Evolutionary conservation across 176 grass and related monocot species (phyloP).

Genomic region (Cocos nucifera): DNA sequence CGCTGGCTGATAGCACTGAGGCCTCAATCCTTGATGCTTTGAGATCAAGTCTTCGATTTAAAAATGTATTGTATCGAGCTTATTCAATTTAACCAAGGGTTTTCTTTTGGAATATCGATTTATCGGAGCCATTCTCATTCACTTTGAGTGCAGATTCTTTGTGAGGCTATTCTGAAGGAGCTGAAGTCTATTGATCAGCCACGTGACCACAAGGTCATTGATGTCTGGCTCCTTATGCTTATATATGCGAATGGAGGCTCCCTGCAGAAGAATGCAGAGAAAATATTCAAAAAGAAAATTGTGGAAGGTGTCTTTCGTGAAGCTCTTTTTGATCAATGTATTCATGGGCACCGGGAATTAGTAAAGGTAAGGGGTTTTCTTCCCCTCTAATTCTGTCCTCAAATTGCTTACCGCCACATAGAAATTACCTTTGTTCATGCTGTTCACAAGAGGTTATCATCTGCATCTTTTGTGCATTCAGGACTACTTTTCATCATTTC

Average conservation of each 20-base stretch:
- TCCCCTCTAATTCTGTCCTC: too few species aligned
- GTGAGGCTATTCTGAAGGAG: slow-evolving; percentile 70
- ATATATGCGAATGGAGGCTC: slow-evolving; percentile 68
- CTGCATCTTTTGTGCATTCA: slow-evolving; percentile 19
- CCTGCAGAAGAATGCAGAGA: slow-evolving; percentile 62
- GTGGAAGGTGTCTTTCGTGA: slow-evolving; percentile 47
- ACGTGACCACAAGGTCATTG: slow-evolving; percentile 62
- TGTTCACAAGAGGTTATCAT: too few species aligned
- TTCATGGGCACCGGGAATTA: slow-evolving; percentile 56
- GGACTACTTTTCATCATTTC: slow-evolving; percentile 43
- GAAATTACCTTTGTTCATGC: too few species aligned
- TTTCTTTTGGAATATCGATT: not conserved
- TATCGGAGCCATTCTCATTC: slow-evolving; percentile 13
- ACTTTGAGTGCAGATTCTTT: slow-evolving; percentile 49
- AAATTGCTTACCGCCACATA: too few species aligned
- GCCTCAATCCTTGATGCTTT: slow-evolving; percentile 60
- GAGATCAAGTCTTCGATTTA: slow-evolving; percentile 77
- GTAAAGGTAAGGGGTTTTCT: slow-evolving; percentile 56
- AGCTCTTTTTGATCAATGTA: slow-evolving; percentile 73
- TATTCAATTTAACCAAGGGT: too few species aligned
- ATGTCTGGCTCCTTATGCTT: slow-evolving; percentile 86
- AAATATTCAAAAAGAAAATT: slow-evolving; percentile 78
- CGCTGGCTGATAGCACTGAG: slow-evolving; percentile 41
- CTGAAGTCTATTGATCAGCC: slow-evolving; percentile 55
- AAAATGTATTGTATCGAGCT: slow-evolving; percentile 33